Percentiles rank a stretch among this genome's conserved stretches.
Conservation (phyloP, 306 rosid species). For the Lathyrus aphaca region DNA sequence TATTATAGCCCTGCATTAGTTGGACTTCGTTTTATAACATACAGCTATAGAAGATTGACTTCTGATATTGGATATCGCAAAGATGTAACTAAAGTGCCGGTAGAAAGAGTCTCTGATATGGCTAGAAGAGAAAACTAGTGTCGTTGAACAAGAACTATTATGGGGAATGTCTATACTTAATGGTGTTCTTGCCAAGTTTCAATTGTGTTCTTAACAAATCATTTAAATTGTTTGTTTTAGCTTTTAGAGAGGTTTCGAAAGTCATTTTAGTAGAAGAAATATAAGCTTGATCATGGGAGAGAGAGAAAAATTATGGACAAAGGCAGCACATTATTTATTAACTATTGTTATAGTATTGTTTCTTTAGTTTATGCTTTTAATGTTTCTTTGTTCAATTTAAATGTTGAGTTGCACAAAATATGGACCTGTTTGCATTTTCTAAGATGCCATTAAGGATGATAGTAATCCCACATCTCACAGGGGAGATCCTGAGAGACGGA, state of each 20-base stretch:
- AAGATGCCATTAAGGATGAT: neutral
- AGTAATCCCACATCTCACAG: neutral
- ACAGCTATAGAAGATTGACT: slow-evolving; percentile 49
- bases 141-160: neutral
- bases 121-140: slow-evolving; percentile 7
- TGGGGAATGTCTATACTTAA: neutral
- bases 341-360: neutral
- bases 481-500: no score
- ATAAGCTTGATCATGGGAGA: neutral
- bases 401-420: neutral
- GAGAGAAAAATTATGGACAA: no score
- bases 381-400: neutral
- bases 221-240: neutral
- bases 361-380: neutral
- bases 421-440: slow-evolving; percentile 1
- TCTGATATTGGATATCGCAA: slow-evolving; percentile 68
- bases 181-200: neutral
- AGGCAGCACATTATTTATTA: neutral
- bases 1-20: slow-evolving; percentile 42
- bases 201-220: slow-evolving; percentile 2
- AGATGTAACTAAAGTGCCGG: slow-evolving; percentile 60
- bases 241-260: neutral
- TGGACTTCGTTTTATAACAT: slow-evolving; percentile 52
- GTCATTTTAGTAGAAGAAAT: neutral
- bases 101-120: slow-evolving; percentile 43